phyloP scores from a whole-genome alignment of 306 rosid species.

The Lablab purpureus region DNA sequence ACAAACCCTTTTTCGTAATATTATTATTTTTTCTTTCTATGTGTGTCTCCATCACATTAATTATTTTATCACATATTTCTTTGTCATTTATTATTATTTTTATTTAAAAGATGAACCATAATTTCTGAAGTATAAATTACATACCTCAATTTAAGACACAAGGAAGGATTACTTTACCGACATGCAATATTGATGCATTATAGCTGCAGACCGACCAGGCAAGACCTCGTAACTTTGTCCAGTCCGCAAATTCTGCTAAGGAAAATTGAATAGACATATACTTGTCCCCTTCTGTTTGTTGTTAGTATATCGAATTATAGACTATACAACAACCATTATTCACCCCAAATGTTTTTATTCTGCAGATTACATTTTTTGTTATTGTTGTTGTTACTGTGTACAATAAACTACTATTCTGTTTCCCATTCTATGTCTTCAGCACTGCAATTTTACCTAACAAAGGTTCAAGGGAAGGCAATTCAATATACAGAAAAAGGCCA shows the following conservation, averaged over 20 bases:
- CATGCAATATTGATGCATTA: background rate
- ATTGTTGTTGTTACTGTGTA: background rate
- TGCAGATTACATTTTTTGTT: background rate
- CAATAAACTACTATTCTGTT: background rate
- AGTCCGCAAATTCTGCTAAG: slow-evolving; percentile 43
- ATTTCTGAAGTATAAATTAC: background rate
- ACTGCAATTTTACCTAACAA: slow-evolving; percentile 17
- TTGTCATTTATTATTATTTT: background rate
- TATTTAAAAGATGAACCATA: background rate
- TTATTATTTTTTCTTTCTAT: background rate
- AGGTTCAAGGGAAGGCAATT: background rate
- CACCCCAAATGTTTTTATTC: slow-evolving; percentile 4
- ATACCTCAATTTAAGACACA: background rate
- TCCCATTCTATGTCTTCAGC: background rate
- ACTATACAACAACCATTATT: slow-evolving; percentile 22
- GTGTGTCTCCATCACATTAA: background rate
- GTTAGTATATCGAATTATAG: background rate
- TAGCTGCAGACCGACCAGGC: slow-evolving; percentile 43
- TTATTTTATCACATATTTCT: background rate
- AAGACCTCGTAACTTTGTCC: slow-evolving; percentile 35
- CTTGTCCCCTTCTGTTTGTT: slow-evolving; percentile 46
- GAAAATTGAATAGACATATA: slow-evolving; percentile 20
- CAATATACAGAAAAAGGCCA: background rate
- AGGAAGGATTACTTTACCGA: background rate
- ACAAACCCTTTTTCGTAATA: background rate